Evolutionary conservation across 208 protist species (phyloP), one percentile per base, ranked within the genome.

Genomic region (Trypanosomatidae sp.): DNA sequence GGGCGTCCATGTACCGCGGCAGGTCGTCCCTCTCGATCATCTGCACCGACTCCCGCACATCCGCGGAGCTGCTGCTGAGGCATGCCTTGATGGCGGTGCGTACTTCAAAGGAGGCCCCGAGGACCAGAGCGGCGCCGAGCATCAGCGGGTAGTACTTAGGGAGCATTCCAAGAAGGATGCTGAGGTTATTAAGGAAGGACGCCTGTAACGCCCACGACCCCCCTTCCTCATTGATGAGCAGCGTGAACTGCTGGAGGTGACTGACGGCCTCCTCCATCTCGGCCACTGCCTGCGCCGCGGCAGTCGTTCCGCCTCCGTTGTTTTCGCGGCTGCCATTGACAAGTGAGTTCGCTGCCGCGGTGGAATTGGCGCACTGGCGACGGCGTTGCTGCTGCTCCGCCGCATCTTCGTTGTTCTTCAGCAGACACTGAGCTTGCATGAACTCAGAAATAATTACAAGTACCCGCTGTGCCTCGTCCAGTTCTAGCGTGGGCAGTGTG

Each of bases 111-210:
- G 82, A 76, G 9, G 89, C 76, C 9, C 84, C 83, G 46, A 86
- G 83, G 25, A 95, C 65, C 10, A 95, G 77, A 3, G 90, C 71
- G 41, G 84, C 49, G 30, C 81, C 86, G 28, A 95, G 65, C 62
- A 95, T 72, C 30, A 75, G 39, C 12, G 91, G 91, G 70, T 92
- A 95, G 73, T 95, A 95, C 74, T 93, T 95, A 44, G 72, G 71
- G 41, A 91, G 62, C 17, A 93, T 66, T 17, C 79, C 86, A 44
- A 77, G 79, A 25, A 93, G 53, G 15, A 71, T 71, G 39, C 62
- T 59, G 53, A 73, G 71, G 66, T 89, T 81, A 1, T 79, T 46
- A 39, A 93, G 71, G 22, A 91, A 74, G 0, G 81, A 62, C 15
- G 80, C 62, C 59, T 84, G 81, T 30, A 72, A 67, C 30, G 68